Conservation (phyloP, 495 filamentous ascomycete species). For the Hypoxylon lenormandii region DNA sequence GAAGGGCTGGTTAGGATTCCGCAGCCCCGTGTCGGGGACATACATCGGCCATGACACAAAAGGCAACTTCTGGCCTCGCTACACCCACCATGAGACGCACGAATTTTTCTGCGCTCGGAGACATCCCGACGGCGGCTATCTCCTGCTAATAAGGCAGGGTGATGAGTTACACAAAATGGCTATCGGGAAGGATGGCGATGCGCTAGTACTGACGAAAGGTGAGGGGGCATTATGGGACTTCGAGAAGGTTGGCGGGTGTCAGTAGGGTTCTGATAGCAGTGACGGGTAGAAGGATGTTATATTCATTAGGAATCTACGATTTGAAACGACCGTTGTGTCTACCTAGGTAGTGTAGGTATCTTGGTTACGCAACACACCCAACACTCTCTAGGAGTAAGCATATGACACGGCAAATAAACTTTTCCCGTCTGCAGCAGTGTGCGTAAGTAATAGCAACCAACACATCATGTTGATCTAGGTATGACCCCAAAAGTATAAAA, state of each 20-base stretch:
- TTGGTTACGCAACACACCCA: too few relatives aligned
- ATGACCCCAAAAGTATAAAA: too few relatives aligned
- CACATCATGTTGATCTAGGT: too few relatives aligned
- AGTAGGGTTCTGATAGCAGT: too few relatives aligned
- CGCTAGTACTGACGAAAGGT: neutral
- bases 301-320: too few relatives aligned
- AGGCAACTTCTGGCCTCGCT: neutral
- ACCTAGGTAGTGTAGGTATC: too few relatives aligned
- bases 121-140: conserved; percentile 1
- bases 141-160: neutral
- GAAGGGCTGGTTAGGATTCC: neutral
- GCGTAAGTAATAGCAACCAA: too few relatives aligned
- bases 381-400: too few relatives aligned
- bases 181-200: neutral
- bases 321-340: too few relatives aligned
- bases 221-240: neutral
- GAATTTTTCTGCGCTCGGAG: neutral
- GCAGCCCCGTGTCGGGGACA: neutral
- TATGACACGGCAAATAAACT: too few relatives aligned
- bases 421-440: too few relatives aligned
- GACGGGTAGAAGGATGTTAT: too few relatives aligned
- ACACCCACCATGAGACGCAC: neutral
- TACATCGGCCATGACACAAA: neutral
- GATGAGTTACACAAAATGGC: neutral
- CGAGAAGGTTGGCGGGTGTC: neutral